Conservation (phyloP, 106 monocot species). For the Narthecium ossifragum region DNA sequence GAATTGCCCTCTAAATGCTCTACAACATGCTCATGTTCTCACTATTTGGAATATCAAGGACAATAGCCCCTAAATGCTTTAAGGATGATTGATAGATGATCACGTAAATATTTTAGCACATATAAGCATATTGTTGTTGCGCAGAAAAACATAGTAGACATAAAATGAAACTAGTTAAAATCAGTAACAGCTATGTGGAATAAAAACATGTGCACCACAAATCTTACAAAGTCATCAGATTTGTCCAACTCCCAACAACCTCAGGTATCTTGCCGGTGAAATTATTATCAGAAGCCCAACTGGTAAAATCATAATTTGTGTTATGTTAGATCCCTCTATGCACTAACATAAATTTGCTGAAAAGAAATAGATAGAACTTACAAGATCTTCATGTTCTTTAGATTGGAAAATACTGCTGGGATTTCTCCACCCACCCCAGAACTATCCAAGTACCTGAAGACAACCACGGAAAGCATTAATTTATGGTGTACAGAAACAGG, state of each 20-base stretch:
- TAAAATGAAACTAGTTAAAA: too few relatives aligned
- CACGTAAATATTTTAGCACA: too few relatives aligned
- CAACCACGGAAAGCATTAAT: background rate
- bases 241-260: constrained; percentile 48
- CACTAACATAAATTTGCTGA: background rate
- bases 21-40: too few relatives aligned
- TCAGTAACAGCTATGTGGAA: background rate
- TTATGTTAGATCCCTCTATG: too few relatives aligned
- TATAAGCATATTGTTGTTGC: too few relatives aligned
- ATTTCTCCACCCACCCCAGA: constrained; percentile 46
- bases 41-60: too few relatives aligned
- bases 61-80: too few relatives aligned
- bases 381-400: constrained; percentile 34
- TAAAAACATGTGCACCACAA: background rate
- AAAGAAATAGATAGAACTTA: constrained; percentile 11
- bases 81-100: too few relatives aligned
- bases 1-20: too few relatives aligned
- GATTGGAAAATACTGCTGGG: constrained; percentile 49
- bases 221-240: constrained; percentile 53
- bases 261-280: constrained; percentile 80
- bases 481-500: background rate
- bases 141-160: too few relatives aligned
- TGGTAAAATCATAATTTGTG: constrained; percentile 29
- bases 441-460: constrained; percentile 51
- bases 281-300: constrained; percentile 58